These are phyloP conservation scores for Boletus coccyginus DNA, from an alignment of 768 basidiomycete genomes.

Conservation along the genomic window DNA sequence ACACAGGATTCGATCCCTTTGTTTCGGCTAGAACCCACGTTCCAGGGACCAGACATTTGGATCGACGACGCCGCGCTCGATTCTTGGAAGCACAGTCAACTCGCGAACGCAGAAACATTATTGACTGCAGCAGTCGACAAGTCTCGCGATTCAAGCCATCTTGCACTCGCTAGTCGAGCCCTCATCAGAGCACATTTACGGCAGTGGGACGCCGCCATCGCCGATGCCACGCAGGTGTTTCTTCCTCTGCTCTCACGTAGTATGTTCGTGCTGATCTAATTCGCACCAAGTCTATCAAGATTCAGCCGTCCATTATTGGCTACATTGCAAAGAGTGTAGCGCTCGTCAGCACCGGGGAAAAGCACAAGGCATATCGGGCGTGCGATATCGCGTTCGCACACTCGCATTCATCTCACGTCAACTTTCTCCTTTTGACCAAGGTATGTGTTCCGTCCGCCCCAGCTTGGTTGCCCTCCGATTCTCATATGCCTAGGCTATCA, in stretches of 20 bases:
- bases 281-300: not conserved
- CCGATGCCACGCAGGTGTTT: not conserved
- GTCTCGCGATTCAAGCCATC: not conserved
- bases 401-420: not conserved
- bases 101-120: not conserved
- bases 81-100: not conserved
- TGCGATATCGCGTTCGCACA: not conserved
- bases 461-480: not conserved
- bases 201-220: not conserved
- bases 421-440: not conserved
- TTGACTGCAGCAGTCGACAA: not conserved
- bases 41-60: not conserved
- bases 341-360: not conserved
- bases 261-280: not conserved
- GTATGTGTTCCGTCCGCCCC: not conserved
- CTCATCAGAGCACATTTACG: not conserved
- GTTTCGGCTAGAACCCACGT: not conserved
- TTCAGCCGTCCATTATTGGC: not conserved
- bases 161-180: not conserved
- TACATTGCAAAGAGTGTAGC: not conserved
- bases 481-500: not conserved
- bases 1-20: not conserved
- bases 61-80: not conserved
- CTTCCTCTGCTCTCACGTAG: not conserved
- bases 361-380: not conserved